Percentiles rank a stretch among this genome's conserved stretches.
Conservation (phyloP, 176 grass and related monocot species). For the Triticum aestivum region DNA sequence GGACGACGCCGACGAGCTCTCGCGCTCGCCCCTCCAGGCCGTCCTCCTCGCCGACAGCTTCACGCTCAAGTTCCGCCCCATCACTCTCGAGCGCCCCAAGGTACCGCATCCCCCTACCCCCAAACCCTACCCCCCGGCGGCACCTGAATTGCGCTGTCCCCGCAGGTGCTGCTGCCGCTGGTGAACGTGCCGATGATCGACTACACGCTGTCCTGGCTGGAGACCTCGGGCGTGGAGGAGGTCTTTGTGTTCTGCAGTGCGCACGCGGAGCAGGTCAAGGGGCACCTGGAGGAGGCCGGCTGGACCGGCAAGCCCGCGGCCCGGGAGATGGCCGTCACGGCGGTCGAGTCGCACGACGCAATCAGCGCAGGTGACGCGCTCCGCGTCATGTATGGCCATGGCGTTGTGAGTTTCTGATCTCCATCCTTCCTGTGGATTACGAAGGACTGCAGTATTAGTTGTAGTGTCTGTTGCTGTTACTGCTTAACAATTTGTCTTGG, state of each 20-base stretch:
- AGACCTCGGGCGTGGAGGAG: constrained; percentile 78
- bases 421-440: not conserved
- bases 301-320: constrained; percentile 47
- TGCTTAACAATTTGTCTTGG: not conserved
- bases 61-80: constrained; percentile 79
- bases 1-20: constrained; percentile 72
- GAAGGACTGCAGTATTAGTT: not conserved
- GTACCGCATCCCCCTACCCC: constrained; percentile 14
- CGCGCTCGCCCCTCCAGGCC: constrained; percentile 75
- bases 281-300: constrained; percentile 58
- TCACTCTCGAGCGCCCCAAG: constrained; percentile 95
- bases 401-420: constrained; percentile 42
- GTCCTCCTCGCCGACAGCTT: constrained; percentile 95
- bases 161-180: constrained; percentile 81
- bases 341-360: constrained; percentile 71
- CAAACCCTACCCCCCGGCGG: not conserved
- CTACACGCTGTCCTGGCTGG: constrained; percentile 90
- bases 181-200: constrained; percentile 92
- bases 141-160: not conserved
- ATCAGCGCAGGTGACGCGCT: constrained; percentile 77
- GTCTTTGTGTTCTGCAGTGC: constrained; percentile 85
- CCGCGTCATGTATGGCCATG: constrained; percentile 55
- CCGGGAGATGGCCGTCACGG: constrained; percentile 46
- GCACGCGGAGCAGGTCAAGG: constrained; percentile 83
- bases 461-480: not conserved